Conservation (phyloP, 1,284 basidiomycete genomes). For the Malassezia arunalokei region DNA sequence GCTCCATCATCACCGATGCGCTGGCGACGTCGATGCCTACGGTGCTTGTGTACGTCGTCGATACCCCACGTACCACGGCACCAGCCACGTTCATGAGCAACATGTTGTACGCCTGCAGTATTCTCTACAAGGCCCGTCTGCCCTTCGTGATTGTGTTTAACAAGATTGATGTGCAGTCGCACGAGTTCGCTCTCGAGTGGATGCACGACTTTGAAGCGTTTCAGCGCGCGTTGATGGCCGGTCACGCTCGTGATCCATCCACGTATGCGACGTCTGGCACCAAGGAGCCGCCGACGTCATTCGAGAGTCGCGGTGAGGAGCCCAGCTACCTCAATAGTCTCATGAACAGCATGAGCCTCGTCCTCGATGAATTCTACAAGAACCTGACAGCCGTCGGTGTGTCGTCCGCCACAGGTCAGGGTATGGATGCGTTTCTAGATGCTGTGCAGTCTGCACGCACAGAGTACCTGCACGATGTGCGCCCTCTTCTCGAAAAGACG, state of each 20-base stretch:
- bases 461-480: constrained; percentile 79
- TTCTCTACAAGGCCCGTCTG: constrained; percentile 93
- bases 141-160: constrained; percentile 98
- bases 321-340: constrained; percentile 96
- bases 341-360: constrained; percentile 98
- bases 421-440: constrained; percentile 77
- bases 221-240: constrained; percentile 49
- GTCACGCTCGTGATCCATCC: constrained; percentile 49
- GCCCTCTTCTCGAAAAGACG: constrained; percentile 72
- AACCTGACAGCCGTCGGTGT: constrained; percentile 89
- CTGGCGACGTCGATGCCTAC: constrained; percentile 83
- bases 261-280: constrained; percentile 6
- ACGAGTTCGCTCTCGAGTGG: constrained; percentile 90
- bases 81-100: constrained; percentile 99
- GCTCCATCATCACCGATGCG: constrained; percentile 96
- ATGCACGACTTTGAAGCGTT: constrained; percentile 87
- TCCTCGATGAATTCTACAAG: constrained; percentile 97
- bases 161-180: constrained; percentile 82
- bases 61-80: constrained; percentile 84
- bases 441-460: constrained; percentile 74
- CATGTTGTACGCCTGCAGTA: constrained; percentile 99
- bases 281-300: neutral
- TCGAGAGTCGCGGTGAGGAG: constrained; percentile 54
- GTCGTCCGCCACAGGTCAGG: constrained; percentile 84
- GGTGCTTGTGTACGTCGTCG: constrained; percentile 90